These are phyloP conservation scores for Apiospora aurea DNA, from an alignment of 2,329 filamentous ascomycete species.

Conservation along the genomic window DNA sequence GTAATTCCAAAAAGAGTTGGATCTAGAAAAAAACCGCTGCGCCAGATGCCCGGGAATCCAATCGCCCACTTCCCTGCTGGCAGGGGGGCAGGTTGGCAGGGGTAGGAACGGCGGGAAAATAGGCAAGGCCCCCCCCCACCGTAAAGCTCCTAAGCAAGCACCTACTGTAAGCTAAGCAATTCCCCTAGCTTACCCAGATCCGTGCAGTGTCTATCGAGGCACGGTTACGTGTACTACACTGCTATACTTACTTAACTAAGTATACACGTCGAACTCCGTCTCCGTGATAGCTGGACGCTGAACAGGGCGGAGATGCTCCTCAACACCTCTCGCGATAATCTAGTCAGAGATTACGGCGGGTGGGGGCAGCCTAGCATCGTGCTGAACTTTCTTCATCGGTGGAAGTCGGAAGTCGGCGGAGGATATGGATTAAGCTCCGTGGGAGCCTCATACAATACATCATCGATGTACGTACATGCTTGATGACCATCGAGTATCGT, in stretches of 20 bases:
- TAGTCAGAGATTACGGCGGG: not conserved
- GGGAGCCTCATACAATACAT: too few relatives aligned
- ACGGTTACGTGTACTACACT: not conserved
- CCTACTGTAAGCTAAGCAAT: not conserved
- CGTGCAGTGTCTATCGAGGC: too few relatives aligned
- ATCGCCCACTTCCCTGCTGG: conserved; percentile 1
- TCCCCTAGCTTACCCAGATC: not conserved
- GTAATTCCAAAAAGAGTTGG: conserved; percentile 13
- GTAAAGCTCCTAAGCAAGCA: not conserved
- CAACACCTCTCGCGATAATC: too few relatives aligned
- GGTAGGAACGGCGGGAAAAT: not conserved
- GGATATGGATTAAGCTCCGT: too few relatives aligned
- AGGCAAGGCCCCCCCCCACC: not conserved
- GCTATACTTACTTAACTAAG: not conserved
- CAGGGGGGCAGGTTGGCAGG: not conserved
- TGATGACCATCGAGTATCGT: too few relatives aligned
- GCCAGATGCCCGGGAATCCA: conserved; percentile 11
- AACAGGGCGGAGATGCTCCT: not conserved
- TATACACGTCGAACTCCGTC: too few relatives aligned
- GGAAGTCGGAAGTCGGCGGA: too few relatives aligned
- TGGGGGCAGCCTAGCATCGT: not conserved
- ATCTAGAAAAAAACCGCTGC: conserved; percentile 18
- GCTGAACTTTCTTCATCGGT: too few relatives aligned
- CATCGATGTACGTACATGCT: too few relatives aligned
- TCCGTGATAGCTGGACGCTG: not conserved